Percentiles rank a stretch among this genome's conserved stretches.
These are phyloP conservation scores for Penstemon eatonii DNA, from an alignment of 257 asterid species.

Conservation along the genomic window DNA sequence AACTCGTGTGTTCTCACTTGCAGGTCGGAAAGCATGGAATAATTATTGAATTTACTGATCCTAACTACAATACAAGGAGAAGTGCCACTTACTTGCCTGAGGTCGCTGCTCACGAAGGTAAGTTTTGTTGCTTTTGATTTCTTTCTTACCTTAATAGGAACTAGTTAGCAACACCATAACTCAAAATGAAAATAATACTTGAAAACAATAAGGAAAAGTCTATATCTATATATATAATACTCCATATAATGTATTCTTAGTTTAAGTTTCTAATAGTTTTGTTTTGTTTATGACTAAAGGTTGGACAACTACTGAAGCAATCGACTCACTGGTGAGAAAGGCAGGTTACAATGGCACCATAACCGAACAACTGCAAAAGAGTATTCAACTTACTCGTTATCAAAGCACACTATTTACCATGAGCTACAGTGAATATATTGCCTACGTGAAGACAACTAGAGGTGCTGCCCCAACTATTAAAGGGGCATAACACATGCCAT, in stretches of 20 bases:
- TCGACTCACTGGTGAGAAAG: slow-evolving; percentile 81
- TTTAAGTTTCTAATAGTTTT: slow-evolving; percentile 13
- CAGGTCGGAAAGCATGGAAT: slow-evolving; percentile 97
- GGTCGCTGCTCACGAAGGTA: slow-evolving; percentile 98
- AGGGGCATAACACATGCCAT: slow-evolving; percentile 54
- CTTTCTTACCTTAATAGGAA: not conserved
- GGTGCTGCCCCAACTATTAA: slow-evolving; percentile 71
- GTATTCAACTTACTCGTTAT: slow-evolving; percentile 70
- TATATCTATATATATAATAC: not conserved
- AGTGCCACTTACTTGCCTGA: slow-evolving; percentile 98
- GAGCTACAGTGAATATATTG: slow-evolving; percentile 70
- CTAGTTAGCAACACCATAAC: not conserved
- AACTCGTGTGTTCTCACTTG: slow-evolving; percentile 21
- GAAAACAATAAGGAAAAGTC: not conserved
- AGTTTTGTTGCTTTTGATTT: slow-evolving; percentile 7
- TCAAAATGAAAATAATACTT: too few species aligned
- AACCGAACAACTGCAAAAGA: slow-evolving; percentile 51
- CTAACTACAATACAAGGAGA: slow-evolving; percentile 58
- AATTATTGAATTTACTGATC: slow-evolving; percentile 90
- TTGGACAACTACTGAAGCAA: slow-evolving; percentile 75
- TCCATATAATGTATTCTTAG: not conserved
- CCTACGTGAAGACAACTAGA: slow-evolving; percentile 73
- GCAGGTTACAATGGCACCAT: slow-evolving; percentile 75
- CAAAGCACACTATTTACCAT: slow-evolving; percentile 86
- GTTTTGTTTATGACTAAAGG: slow-evolving; percentile 37